Percentiles rank a stretch among this genome's conserved stretches.
These are phyloP conservation scores for Collybia mongolica DNA, from an alignment of 768 basidiomycete species.

Conservation along the genomic window DNA sequence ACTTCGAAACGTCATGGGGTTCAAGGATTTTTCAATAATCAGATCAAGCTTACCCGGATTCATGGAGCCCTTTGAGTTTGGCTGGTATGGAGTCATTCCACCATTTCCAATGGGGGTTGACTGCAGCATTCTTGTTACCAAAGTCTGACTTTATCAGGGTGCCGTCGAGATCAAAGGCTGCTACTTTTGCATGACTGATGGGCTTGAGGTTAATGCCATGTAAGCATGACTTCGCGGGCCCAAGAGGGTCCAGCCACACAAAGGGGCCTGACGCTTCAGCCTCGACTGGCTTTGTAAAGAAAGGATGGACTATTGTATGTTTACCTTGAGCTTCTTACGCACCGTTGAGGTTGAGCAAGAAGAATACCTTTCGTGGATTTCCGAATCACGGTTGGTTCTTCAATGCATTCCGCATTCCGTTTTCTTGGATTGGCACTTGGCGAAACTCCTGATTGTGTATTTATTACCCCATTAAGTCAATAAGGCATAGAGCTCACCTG, in stretches of 20 bases:
- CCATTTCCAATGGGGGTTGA: conserved; percentile 57
- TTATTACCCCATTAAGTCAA: no score
- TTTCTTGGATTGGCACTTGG: no score
- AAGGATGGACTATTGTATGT: conserved; percentile 33
- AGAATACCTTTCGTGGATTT: no score
- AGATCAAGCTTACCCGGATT: conserved; percentile 51
- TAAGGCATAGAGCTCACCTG: no score
- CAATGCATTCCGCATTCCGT: no score
- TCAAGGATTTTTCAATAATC: background rate
- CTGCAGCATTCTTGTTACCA: conserved; percentile 29
- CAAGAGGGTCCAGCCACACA: conserved; percentile 40
- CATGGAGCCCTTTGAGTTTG: conserved; percentile 58
- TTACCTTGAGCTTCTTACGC: no score
- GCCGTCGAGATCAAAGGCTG: conserved; percentile 86
- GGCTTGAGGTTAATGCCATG: conserved; percentile 43
- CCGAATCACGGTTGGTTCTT: no score
- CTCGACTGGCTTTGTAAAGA: conserved; percentile 31
- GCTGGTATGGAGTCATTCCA: conserved; percentile 65
- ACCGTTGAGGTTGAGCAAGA: no score
- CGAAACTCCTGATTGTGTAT: no score
- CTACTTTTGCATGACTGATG: conserved; percentile 52
- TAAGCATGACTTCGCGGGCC: conserved; percentile 37
- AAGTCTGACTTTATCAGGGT: conserved; percentile 68
- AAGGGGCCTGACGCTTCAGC: conserved; percentile 21
- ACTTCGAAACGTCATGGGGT: conserved; percentile 30